Percentiles rank a stretch among this genome's conserved stretches.
These are phyloP conservation scores for Verticillium isaacii DNA, from an alignment of 2,329 filamentous ascomycete species.

Conservation along the genomic window DNA sequence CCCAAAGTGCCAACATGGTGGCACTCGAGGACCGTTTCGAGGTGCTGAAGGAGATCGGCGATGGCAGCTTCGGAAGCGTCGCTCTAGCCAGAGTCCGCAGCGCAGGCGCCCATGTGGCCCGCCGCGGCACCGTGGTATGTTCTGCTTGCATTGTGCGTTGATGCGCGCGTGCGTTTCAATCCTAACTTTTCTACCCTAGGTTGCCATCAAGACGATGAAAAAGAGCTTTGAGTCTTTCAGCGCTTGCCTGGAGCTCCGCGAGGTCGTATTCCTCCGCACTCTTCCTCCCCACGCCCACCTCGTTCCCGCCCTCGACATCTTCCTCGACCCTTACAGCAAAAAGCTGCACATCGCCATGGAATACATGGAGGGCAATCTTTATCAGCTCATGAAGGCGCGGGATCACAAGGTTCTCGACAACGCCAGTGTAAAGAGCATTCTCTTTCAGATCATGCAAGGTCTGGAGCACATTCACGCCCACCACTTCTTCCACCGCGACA, in stretches of 20 bases:
- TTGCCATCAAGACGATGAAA: conserved; percentile 99
- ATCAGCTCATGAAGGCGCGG: conserved; percentile 97
- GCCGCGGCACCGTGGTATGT: conserved; percentile 87
- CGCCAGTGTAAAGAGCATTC: conserved; percentile 90
- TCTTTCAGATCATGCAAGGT: conserved; percentile 94
- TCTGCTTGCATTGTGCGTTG: neutral
- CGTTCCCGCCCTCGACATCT: conserved; percentile 97
- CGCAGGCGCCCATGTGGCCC: conserved; percentile 82
- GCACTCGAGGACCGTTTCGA: conserved; percentile 92
- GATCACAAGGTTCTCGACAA: conserved; percentile 93
- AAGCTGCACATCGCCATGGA: conserved; percentile 99
- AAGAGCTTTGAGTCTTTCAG: conserved; percentile 94
- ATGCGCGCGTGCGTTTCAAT: neutral
- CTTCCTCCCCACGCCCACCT: conserved; percentile 85
- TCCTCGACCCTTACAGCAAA: conserved; percentile 91
- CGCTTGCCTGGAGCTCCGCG: conserved; percentile 86
- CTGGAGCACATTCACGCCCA: conserved; percentile 97
- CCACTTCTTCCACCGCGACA: conserved; percentile 97
- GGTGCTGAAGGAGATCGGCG: conserved; percentile 94
- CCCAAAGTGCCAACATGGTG: conserved; percentile 45
- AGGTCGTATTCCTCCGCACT: conserved; percentile 93
- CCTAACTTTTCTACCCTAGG: conserved; percentile 43
- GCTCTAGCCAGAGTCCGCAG: conserved; percentile 86
- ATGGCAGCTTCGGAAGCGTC: conserved; percentile 97
- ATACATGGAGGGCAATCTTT: conserved; percentile 99